Evolutionary conservation across 208 protist genomes (phyloP).

Genomic region (Leishmania amazonensis): DNA sequence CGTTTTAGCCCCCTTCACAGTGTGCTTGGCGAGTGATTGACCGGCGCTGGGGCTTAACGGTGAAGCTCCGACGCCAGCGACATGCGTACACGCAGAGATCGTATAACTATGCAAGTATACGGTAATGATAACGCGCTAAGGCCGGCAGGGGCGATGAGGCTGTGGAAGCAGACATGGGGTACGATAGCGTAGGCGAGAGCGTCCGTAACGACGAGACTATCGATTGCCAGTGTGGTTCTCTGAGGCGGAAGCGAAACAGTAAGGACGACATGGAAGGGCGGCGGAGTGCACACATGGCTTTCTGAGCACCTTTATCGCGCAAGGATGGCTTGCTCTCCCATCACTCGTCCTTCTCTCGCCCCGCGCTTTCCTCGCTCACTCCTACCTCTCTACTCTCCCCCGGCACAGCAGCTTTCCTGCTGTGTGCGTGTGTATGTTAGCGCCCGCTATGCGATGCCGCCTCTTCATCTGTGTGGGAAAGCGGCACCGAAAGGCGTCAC

Average conservation of each 20-base stretch:
- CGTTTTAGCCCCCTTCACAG: not conserved
- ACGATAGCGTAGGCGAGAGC: not conserved
- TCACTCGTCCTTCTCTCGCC: not conserved
- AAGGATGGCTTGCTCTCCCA: not conserved
- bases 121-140: not conserved
- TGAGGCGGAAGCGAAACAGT: not conserved
- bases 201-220: not conserved
- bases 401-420: not conserved
- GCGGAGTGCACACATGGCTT: not conserved
- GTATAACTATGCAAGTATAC: not conserved
- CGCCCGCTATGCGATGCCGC: not conserved
- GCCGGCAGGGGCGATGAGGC: not conserved
- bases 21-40: not conserved
- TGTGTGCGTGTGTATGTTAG: not conserved
- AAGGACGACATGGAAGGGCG: not conserved
- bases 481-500: too few species aligned
- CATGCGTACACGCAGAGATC: not conserved
- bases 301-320: not conserved
- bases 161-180: not conserved
- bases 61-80: not conserved
- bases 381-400: too few species aligned
- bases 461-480: too few species aligned
- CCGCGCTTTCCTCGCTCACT: not conserved
- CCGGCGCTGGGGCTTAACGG: not conserved
- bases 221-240: not conserved